Evolutionary conservation across 1,284 basidiomycete species (phyloP).

Genomic region (Coniophora puteana): DNA sequence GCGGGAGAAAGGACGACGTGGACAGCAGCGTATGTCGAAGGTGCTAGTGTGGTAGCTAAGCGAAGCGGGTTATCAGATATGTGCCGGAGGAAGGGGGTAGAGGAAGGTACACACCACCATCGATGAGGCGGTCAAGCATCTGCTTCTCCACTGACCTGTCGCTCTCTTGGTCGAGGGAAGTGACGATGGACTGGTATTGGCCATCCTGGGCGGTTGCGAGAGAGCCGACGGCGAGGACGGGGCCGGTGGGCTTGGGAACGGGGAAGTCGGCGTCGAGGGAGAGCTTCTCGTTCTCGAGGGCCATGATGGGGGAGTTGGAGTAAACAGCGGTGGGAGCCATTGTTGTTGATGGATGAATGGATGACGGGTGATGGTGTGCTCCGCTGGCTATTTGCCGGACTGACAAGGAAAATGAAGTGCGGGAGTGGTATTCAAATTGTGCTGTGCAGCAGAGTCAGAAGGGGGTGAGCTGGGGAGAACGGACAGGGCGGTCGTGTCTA

Average conservation of each 20-base stretch:
- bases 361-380: too few relatives aligned
- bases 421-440: too few relatives aligned
- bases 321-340: constrained; percentile 66
- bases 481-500: too few relatives aligned
- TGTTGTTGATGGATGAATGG: too few relatives aligned
- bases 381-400: too few relatives aligned
- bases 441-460: too few relatives aligned
- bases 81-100: constrained; percentile 6
- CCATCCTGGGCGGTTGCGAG: constrained; percentile 70
- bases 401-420: too few relatives aligned
- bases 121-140: constrained; percentile 73
- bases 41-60: constrained; percentile 57
- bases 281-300: constrained; percentile 12
- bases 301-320: constrained; percentile 16
- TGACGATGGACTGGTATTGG: constrained; percentile 66
- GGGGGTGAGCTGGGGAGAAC: too few relatives aligned
- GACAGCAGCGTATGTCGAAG: constrained; percentile 58
- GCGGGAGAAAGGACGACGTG: constrained; percentile 56
- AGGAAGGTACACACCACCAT: constrained; percentile 51
- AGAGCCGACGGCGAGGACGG: constrained; percentile 70
- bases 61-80: constrained; percentile 12
- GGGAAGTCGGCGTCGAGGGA: not conserved
- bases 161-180: constrained; percentile 43
- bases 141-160: constrained; percentile 60
- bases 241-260: constrained; percentile 29